Evolutionary conservation across 2,329 filamentous ascomycete genomes (phyloP).

Genomic region (Ascochyta koolunga): DNA sequence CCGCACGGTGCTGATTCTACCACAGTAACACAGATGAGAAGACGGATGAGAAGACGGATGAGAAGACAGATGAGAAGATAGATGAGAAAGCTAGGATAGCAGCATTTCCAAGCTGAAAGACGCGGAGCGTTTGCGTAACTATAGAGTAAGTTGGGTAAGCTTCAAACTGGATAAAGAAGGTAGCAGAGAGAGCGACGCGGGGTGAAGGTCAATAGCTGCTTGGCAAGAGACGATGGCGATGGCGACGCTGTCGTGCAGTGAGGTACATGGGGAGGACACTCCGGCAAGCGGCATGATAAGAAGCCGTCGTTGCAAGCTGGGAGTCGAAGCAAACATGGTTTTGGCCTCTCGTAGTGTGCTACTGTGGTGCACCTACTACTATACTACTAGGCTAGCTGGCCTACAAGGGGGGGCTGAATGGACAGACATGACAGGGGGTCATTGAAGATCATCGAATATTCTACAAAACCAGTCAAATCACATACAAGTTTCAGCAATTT

Average conservation of each 20-base stretch:
- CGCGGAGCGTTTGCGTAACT: constrained; percentile 18
- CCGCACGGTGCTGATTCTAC: constrained; percentile 7
- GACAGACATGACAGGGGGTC: too few relatives aligned
- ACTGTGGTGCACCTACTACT: too few relatives aligned
- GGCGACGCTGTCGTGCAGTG: constrained; percentile 34
- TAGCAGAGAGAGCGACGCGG: constrained; percentile 27
- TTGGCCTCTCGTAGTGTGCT: not conserved
- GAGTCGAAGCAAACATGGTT: not conserved
- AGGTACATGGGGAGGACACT: constrained; percentile 4
- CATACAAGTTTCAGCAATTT: too few relatives aligned
- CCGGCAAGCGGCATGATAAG: not conserved
- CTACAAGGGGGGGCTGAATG: too few relatives aligned
- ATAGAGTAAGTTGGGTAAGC: constrained; percentile 20
- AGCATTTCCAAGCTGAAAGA: constrained; percentile 14
- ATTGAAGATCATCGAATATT: too few relatives aligned
- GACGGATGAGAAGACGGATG: constrained; percentile 5
- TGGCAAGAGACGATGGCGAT: constrained; percentile 37
- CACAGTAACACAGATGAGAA: constrained; percentile 3
- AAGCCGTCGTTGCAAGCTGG: not conserved
- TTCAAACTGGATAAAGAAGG: constrained; percentile 41
- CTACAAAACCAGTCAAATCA: too few relatives aligned
- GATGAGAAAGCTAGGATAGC: constrained; percentile 10
- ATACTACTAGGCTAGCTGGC: too few relatives aligned
- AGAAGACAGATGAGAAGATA: constrained; percentile 4
- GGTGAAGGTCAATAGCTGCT: constrained; percentile 23